Evolutionary conservation across 352 stramenopile genomes (phyloP), one percentile per base, ranked within the genome.

Genomic region (Stephanocyclus meneghinianus): DNA sequence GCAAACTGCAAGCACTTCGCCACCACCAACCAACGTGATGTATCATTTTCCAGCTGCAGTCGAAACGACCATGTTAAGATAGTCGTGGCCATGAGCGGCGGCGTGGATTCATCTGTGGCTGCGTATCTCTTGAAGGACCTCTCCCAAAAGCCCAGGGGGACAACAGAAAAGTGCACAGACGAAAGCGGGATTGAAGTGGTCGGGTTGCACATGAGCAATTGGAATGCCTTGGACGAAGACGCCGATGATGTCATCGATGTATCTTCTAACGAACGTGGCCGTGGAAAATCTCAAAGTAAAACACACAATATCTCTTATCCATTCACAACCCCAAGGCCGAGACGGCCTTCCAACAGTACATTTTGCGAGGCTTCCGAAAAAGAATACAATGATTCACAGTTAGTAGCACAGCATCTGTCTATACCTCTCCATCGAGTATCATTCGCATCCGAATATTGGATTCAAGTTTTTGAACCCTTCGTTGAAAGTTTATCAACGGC

Each of bases 181-280:
- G 75, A 44, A 30, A 40, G 42, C 26, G 18, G 16, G 8, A 18
- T 87, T n/a, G 88, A 94, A 48, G 91, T 99, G 60, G 91, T 96
- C 16, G 97, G 96, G n/a, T 91, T 99, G 48, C 98, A 98, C 87
- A 99, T 99, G 97, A 97, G 96, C 77, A 99, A 99, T 87, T 99
- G 97, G 97, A 97, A 99, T 87, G 72, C 90, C 18, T 94, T 92
- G 21, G 95, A 98, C 64, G 96, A 99, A 84, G 89, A 95, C 50
- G 69, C 56, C 10, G 59, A 67, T 32, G 51, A 60, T 40, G 55
- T 11, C 21, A 3, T 32, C 11, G 37, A 51, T 64, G n/a, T 11
- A 37, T 15, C 11, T 5, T 60, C 2, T 9, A 32, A 21, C 40
- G 9, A n/a, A 9, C 11, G 32, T 37, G 29, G 30, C 40, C 64